Evolutionary conservation across 2,329 filamentous ascomycete species (phyloP).

Genomic region (Cladosporium sp.): DNA sequence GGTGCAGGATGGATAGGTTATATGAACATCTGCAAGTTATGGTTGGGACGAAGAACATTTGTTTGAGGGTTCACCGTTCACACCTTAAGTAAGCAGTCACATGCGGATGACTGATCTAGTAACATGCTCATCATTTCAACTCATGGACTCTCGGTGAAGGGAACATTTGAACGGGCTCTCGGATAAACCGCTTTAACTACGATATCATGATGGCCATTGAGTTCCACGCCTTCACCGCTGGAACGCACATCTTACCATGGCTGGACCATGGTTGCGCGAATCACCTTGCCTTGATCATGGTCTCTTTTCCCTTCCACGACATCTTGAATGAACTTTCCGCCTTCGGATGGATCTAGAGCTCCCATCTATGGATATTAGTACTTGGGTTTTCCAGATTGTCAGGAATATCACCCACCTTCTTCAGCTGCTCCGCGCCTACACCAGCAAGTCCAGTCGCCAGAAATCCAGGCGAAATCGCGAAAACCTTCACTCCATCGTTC

Average conservation of each 20-base stretch:
- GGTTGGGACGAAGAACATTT: not conserved
- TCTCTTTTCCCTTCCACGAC: slow-evolving; percentile 45
- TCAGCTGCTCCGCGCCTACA: slow-evolving; percentile 31
- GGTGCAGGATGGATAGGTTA: not conserved
- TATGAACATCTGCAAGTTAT: not conserved
- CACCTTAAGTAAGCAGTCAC: not conserved
- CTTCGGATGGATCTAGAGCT: slow-evolving; percentile 39
- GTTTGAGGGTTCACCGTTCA: not conserved
- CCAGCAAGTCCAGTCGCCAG: slow-evolving; percentile 47
- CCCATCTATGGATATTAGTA: slow-evolving; percentile 37
- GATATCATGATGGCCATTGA: not conserved
- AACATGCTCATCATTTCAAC: not conserved
- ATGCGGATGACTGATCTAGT: not conserved
- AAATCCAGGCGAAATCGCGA: slow-evolving; percentile 48
- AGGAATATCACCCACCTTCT: slow-evolving; percentile 28
- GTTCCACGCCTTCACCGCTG: not conserved
- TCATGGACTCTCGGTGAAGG: not conserved
- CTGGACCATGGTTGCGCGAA: slow-evolving; percentile 39
- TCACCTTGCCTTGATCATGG: slow-evolving; percentile 40
- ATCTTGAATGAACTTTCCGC: slow-evolving; percentile 40
- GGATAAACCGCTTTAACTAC: not conserved
- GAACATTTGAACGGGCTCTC: not conserved
- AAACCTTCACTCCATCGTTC: slow-evolving; percentile 51
- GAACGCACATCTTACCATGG: slow-evolving; percentile 36
- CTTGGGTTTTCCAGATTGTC: no score